Evolutionary conservation across 306 rosid species (phyloP).

Genomic region (Psophocarpus tetragonolobus): DNA sequence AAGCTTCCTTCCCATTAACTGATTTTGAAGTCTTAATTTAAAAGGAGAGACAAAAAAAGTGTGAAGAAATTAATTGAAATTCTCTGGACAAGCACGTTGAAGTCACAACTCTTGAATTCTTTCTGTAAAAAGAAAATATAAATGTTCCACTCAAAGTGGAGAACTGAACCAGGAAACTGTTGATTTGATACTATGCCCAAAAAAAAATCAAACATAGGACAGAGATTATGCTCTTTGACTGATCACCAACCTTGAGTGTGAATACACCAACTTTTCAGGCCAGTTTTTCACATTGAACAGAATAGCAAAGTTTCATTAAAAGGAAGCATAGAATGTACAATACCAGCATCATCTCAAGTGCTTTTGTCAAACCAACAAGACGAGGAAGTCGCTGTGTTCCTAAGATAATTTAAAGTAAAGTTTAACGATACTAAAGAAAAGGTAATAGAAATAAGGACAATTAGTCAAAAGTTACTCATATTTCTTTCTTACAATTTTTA

Average conservation of each 20-base stretch:
- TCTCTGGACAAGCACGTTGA: slow-evolving; percentile 13
- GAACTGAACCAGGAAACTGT: slow-evolving; percentile 35
- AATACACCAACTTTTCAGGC: slow-evolving; percentile 14
- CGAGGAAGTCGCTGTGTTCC: slow-evolving; percentile 99
- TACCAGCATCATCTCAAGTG: slow-evolving; percentile 96
- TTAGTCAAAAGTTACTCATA: background rate
- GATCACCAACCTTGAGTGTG: slow-evolving; percentile 19
- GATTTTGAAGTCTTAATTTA: slow-evolving; percentile 74
- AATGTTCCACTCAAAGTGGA: slow-evolving; percentile 32
- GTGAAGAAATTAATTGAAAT: slow-evolving; percentile 32
- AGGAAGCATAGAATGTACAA: slow-evolving; percentile 28
- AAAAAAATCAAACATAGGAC: slow-evolving; percentile 20
- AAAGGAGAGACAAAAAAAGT: background rate
- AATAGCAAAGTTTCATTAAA: slow-evolving; percentile 14
- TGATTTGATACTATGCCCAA: no score
- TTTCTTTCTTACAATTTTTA: background rate
- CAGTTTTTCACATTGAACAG: slow-evolving; percentile 26
- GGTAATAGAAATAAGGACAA: slow-evolving; percentile 8
- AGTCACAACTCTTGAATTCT: slow-evolving; percentile 5
- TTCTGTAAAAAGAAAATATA: slow-evolving; percentile 8
- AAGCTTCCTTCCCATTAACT: slow-evolving; percentile 84
- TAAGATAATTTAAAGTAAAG: slow-evolving; percentile 46
- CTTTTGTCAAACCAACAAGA: slow-evolving; percentile 92
- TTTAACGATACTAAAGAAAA: slow-evolving; percentile 1
- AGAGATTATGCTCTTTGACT: background rate